Conservation (phyloP, 208 protist genomes). For the Novymonas esmeraldas region DNA sequence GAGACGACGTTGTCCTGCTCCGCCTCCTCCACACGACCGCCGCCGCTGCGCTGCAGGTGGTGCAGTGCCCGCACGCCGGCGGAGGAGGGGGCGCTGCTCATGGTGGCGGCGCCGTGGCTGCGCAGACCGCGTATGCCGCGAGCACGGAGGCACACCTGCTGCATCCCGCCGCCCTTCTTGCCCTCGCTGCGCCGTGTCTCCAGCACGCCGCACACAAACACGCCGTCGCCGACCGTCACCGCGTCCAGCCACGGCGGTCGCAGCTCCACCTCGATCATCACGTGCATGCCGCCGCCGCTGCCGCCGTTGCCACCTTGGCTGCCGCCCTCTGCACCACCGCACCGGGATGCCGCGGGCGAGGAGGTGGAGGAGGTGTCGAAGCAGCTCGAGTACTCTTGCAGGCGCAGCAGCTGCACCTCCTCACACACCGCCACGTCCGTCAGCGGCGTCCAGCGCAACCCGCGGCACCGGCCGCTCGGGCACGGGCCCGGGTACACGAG, state of each 20-base stretch:
- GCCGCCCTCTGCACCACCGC: not conserved
- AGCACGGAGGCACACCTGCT: conserved; percentile 43
- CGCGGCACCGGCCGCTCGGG: conserved; percentile 53
- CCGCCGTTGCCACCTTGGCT: conserved; percentile 6
- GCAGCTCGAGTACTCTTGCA: conserved; percentile 78
- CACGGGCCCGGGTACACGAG: conserved; percentile 76
- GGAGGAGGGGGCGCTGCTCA: not conserved
- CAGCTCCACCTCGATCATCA: conserved; percentile 83
- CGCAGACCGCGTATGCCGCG: conserved; percentile 27
- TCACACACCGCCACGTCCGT: conserved; percentile 64
- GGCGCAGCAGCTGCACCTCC: conserved; percentile 82
- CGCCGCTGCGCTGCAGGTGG: conserved; percentile 13
- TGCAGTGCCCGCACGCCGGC: conserved; percentile 12
- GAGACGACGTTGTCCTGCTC: not conserved
- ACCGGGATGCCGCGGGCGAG: no score
- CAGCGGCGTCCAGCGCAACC: conserved; percentile 73
- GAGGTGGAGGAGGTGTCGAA: conserved; percentile 34
- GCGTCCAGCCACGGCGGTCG: conserved; percentile 65
- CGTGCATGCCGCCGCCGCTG: conserved; percentile 55
- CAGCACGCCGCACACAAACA: conserved; percentile 69
- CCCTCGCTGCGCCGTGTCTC: conserved; percentile 56
- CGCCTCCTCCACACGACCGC: not conserved
- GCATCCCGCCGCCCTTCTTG: conserved; percentile 35
- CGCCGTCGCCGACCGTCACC: conserved; percentile 75
- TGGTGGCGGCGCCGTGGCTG: conserved; percentile 15